These are phyloP conservation scores for Eucalyptus fibrosa DNA, from an alignment of 345 rosid genomes.

Conservation along the genomic window DNA sequence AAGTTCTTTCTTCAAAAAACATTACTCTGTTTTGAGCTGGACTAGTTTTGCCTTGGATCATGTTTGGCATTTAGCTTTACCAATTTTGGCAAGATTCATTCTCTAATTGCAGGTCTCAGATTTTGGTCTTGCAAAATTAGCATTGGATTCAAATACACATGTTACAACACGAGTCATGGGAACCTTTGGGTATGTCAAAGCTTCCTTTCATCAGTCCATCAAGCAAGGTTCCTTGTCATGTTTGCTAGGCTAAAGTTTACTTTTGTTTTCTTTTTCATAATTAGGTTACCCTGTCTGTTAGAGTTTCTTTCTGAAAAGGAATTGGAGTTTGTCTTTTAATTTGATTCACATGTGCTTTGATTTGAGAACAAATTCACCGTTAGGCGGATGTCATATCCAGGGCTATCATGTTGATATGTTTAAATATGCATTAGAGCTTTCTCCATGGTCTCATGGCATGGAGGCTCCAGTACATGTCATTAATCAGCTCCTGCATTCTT, in stretches of 20 bases:
- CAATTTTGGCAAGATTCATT: neutral
- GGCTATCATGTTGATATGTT: neutral
- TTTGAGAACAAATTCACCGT: neutral
- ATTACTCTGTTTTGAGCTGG: neutral
- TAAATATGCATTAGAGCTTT: neutral
- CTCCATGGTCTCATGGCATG: neutral
- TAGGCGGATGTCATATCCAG: neutral
- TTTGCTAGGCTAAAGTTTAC: neutral
- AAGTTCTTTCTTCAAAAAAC: neutral
- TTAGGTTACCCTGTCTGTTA: neutral
- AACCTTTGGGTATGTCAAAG: slow-evolving; percentile 71
- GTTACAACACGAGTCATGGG: slow-evolving; percentile 97
- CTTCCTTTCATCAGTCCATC: neutral
- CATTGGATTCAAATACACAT: slow-evolving; percentile 81
- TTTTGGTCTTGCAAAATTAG: slow-evolving; percentile 94
- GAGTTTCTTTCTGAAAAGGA: neutral
- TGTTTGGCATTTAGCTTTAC: neutral
- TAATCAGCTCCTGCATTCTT: neutral
- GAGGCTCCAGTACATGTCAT: neutral
- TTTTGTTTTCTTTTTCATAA: neutral
- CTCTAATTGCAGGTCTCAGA: slow-evolving; percentile 59
- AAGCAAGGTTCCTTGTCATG: neutral
- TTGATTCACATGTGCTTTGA: neutral
- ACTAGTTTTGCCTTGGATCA: neutral
- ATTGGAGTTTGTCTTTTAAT: neutral